phyloP scores from a whole-genome alignment of 345 rosid species.

The Abelmoschus esculentus region DNA sequence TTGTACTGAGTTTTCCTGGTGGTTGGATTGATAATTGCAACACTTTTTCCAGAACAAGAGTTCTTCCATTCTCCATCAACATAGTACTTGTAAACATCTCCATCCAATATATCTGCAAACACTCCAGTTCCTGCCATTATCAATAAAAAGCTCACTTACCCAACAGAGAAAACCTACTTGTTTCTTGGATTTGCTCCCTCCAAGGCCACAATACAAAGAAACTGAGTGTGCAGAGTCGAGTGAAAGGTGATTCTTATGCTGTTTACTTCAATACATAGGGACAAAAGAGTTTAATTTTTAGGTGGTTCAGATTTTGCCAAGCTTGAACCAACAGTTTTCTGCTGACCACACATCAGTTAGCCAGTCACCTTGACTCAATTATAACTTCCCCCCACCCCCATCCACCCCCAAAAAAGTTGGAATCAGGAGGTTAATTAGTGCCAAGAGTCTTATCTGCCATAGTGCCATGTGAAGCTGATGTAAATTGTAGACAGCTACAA shows the following conservation, averaged over 20 bases:
- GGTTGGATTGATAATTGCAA: constrained; percentile 73
- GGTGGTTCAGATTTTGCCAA: constrained; percentile 34
- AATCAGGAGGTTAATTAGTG: no score
- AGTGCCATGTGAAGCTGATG: no score
- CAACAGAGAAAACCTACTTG: not conserved
- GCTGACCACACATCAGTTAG: not conserved
- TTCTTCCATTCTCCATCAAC: constrained; percentile 79
- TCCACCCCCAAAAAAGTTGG: no score
- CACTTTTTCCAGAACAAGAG: constrained; percentile 73
- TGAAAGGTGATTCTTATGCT: constrained; percentile 4
- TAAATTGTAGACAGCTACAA: no score
- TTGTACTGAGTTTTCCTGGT: constrained; percentile 81
- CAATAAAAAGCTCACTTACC: not conserved
- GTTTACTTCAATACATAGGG: constrained; percentile 14
- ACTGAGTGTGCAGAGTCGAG: not conserved
- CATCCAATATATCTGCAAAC: constrained; percentile 75
- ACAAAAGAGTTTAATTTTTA: constrained; percentile 4
- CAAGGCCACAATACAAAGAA: not conserved
- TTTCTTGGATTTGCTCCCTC: not conserved
- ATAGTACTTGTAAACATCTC: constrained; percentile 80
- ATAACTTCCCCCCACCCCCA: no score
- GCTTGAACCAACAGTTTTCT: not conserved
- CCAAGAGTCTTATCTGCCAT: no score
- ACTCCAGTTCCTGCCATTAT: constrained; percentile 78
- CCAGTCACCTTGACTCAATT: not conserved